Evolutionary conservation across 2,329 filamentous ascomycete genomes (phyloP).

Genomic region (Stagonosporopsis tanaceti): DNA sequence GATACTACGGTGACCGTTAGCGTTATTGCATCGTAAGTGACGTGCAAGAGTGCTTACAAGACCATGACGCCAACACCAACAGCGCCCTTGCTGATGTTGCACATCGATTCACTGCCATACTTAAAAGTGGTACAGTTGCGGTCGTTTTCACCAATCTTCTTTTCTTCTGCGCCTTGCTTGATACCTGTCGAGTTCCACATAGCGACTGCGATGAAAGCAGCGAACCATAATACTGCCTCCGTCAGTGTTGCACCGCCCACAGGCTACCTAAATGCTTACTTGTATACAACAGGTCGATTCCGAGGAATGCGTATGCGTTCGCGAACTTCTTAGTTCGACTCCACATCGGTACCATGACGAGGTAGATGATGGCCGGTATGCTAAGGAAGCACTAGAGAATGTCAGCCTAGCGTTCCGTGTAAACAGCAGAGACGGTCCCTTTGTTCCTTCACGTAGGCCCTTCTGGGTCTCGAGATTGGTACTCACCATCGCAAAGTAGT

Average conservation of each 20-base stretch:
- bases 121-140: slow-evolving; percentile 63
- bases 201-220: slow-evolving; percentile 64
- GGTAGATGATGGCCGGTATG: slow-evolving; percentile 66
- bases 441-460: no score
- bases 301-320: slow-evolving; percentile 67
- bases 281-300: slow-evolving; percentile 60
- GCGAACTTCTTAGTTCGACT: slow-evolving; percentile 65
- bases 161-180: slow-evolving; percentile 55
- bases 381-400: slow-evolving; percentile 64
- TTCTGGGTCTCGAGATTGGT: neutral
- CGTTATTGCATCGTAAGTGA: neutral
- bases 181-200: slow-evolving; percentile 65
- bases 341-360: slow-evolving; percentile 68
- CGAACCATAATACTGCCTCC: slow-evolving; percentile 62
- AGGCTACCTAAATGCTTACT: slow-evolving; percentile 9
- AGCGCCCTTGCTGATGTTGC: slow-evolving; percentile 63
- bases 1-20: slow-evolving; percentile 50
- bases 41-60: slow-evolving; percentile 54
- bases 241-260: slow-evolving; percentile 3
- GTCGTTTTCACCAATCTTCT: slow-evolving; percentile 51
- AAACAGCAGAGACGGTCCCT: neutral
- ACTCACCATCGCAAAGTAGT: slow-evolving; percentile 66
- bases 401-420: slow-evolving; percentile 26
- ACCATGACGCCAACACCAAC: slow-evolving; percentile 65
- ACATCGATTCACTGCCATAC: slow-evolving; percentile 64